Evolutionary conservation across 2,329 filamentous ascomycete genomes (phyloP).

Genomic region (Cucurbitaria berberidis): DNA sequence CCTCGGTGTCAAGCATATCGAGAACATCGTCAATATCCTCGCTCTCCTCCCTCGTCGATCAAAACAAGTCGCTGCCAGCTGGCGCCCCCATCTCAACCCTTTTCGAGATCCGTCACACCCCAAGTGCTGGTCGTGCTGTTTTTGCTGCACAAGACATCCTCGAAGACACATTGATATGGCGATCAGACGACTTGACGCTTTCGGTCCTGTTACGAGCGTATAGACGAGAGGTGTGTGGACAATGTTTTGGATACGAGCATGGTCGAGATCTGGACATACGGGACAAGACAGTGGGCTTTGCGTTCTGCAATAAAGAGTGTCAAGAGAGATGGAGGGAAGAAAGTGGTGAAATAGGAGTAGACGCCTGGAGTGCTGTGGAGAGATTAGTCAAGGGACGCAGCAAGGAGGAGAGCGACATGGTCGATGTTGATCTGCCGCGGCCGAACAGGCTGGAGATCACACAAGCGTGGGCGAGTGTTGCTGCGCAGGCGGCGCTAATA

Average conservation of each 20-base stretch:
- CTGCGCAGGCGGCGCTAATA: conserved; percentile 35
- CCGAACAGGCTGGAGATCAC: conserved; percentile 37
- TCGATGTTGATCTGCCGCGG: conserved; percentile 35
- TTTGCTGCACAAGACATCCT: conserved; percentile 49
- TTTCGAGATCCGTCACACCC: conserved; percentile 51
- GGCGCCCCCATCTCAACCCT: conserved; percentile 35
- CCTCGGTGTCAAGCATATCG: conserved; percentile 20
- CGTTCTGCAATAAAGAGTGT: conserved; percentile 52
- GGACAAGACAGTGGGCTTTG: conserved; percentile 49
- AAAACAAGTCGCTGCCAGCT: conserved; percentile 17
- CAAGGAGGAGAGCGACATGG: conserved; percentile 45
- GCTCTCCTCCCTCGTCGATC: conserved; percentile 5
- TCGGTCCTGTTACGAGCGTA: conserved; percentile 55
- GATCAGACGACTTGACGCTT: conserved; percentile 47
- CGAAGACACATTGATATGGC: conserved; percentile 45
- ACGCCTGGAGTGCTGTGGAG: conserved; percentile 46
- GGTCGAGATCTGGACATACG: conserved; percentile 51
- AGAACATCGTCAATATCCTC: conserved; percentile 21
- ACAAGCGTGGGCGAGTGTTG: conserved; percentile 34
- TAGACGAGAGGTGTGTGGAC: conserved; percentile 56
- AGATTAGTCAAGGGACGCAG: conserved; percentile 36
- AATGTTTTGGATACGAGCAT: conserved; percentile 55
- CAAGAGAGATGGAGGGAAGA: conserved; percentile 43
- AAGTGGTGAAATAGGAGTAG: conserved; percentile 34
- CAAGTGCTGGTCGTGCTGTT: conserved; percentile 53